These are phyloP conservation scores for Oryza meyeriana DNA, from an alignment of 176 grass and related monocot genomes.

Conservation along the genomic window DNA sequence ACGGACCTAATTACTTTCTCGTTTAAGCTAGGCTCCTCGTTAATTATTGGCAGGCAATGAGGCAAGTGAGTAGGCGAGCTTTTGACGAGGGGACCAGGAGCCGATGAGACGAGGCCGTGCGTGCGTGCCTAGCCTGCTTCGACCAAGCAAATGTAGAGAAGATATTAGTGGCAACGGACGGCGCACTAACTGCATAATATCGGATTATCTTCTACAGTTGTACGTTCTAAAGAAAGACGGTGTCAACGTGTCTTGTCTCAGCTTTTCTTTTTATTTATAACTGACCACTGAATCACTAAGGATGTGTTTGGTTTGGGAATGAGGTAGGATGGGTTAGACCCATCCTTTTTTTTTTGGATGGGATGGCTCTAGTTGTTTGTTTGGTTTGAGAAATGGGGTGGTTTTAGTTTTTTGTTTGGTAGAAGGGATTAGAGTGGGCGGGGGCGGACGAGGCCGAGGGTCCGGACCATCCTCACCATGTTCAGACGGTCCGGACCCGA, in stretches of 20 bases:
- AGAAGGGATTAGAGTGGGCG: too few species aligned
- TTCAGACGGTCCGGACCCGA: too few species aligned
- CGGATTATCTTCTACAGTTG: not conserved
- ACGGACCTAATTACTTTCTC: not conserved
- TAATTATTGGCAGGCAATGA: not conserved
- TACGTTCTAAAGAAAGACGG: not conserved
- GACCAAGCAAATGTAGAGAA: not conserved
- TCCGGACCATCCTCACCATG: too few species aligned
- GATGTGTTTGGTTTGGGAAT: too few species aligned
- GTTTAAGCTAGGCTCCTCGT: not conserved
- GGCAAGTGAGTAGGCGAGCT: not conserved
- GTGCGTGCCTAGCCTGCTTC: not conserved
- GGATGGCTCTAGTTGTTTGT: too few species aligned
- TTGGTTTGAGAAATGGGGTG: too few species aligned
- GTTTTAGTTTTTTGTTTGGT: too few species aligned
- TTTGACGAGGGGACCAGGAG: conserved; percentile 22
- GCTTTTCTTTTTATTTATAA: not conserved
- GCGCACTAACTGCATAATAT: not conserved
- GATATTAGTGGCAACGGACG: not conserved
- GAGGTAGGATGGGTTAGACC: too few species aligned
- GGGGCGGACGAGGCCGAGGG: too few species aligned
- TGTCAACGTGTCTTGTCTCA: not conserved
- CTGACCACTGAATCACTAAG: not conserved
- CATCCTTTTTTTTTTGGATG: too few species aligned
- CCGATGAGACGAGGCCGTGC: not conserved